Evolutionary conservation across 1,139 yeast genomes (phyloP), one percentile per base, ranked within the genome.

Genomic region (Geotrichum europaeum): DNA sequence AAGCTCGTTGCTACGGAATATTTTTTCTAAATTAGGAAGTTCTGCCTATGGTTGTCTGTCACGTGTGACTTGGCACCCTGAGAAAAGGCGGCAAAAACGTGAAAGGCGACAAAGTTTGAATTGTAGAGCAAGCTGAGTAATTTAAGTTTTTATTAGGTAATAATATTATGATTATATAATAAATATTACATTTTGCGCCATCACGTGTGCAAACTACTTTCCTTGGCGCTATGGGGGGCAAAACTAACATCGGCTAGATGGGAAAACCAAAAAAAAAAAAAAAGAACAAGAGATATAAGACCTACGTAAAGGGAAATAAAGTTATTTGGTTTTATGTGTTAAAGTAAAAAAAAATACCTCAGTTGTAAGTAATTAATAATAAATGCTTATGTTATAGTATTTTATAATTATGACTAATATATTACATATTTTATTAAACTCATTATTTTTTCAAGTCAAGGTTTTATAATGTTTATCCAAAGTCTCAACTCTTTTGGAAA

Each of bases 51-150:
- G 28, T 49, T 5, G 3, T 13, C 22, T 6, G 24, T 51, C 55
- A 51, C 55, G 55, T 51, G 55, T 36, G 18, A 24, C 49, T 51
- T 30, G 55, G 49, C 55, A 25, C 34, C 22, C 32, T 50, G 20
- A 13, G 13, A 24, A 40, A 40, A n/a, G 22, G 47, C 47, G 22
- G 7, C 47, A 40, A n/a, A 40, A 4, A 40, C 47, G 47, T 40
- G 47, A 1, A n/a, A 4, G 2, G 47, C 3, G 47, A 40, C 47
- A n/a, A 15, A 5, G 9, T n/a, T 9, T 15, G 6, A 15, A n/a
- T 40, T 40, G 47, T 4, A 40, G 20, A 40, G 47, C 47, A 40
- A 40, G 47, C 47, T 40, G 47, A 40, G 47, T 40, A n/a, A 40
- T 40, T 4, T 12, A 36, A 1, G 5, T 6, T 13, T 36, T 3